These are phyloP conservation scores for Chaetothyriales sp. DNA, from an alignment of 2,329 filamentous ascomycete genomes.

Conservation along the genomic window DNA sequence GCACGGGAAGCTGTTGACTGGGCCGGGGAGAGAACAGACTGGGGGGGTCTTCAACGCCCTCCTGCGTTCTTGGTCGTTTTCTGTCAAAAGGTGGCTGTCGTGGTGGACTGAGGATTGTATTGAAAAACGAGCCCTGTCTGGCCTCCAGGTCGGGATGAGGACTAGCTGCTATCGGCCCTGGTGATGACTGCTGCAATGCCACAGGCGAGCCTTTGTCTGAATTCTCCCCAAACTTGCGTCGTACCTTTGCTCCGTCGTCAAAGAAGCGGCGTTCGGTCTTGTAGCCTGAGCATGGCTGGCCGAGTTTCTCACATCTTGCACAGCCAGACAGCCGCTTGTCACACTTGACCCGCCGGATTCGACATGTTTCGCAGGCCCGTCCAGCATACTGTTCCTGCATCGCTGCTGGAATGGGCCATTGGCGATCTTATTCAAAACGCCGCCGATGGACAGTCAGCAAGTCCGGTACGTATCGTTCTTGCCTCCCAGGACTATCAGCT, in stretches of 20 bases:
- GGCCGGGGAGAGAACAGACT: not conserved
- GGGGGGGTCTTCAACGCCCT: not conserved
- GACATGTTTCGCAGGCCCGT: constrained; percentile 6
- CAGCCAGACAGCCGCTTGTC: constrained; percentile 27
- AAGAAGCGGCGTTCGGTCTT: constrained; percentile 30
- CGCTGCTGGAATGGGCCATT: not conserved
- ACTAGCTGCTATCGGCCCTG: not conserved
- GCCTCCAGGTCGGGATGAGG: not conserved
- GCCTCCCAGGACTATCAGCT: not conserved
- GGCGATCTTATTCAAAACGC: not conserved
- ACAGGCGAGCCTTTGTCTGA: not conserved
- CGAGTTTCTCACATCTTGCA: constrained; percentile 24
- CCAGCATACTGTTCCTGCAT: not conserved
- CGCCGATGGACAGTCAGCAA: not conserved
- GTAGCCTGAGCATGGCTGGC: constrained; percentile 28
- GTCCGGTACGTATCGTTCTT: not conserved
- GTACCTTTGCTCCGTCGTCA: constrained; percentile 27
- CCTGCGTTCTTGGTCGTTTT: not conserved
- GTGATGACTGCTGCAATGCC: not conserved
- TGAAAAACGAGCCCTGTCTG: not conserved
- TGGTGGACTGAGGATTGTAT: not conserved
- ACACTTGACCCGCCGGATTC: constrained; percentile 21
- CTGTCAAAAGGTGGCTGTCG: not conserved
- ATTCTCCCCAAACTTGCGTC: constrained; percentile 16
- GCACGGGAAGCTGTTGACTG: not conserved